Evolutionary conservation across 345 rosid genomes (phyloP), one percentile per base, ranked within the genome.

Genomic region (Euphorbia peplus): DNA sequence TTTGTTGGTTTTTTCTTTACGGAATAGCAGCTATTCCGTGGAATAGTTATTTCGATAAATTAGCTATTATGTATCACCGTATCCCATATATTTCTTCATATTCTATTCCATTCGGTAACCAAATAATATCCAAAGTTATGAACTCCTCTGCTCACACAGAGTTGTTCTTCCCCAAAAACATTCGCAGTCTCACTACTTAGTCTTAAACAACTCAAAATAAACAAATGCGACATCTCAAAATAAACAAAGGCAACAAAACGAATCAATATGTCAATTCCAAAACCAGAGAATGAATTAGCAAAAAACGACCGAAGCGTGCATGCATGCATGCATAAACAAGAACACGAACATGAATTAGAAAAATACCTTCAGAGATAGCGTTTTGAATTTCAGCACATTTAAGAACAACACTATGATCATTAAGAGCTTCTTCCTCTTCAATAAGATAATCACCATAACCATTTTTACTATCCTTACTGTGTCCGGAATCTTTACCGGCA

Each of bases 381-480:
- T 39, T 88, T 75, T 93, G 99, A 39, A 93, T 93, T 72, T 93
- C 99, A 22, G 99, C 89, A 55, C 97, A 91, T 64, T 86, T 93
- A 61, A 80, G 74, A 56, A 89, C 97, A 67, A 88, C 90, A 79
- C 73, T 83, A 64, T 89, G 91, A 73, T 91, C 97, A 70, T 91
- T 88, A 46, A 93, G 75, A 13, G 90, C 93, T 74, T 93, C 99
- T 66, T 91, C 99, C 70, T 93, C 99, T 69, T 91, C 99, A 58
- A 93, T 93, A 18, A 93, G 87, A 61, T 78, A 88, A 59, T 90
- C 97, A 12, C 30, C 21, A 66, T 81, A 75, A 0, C 88, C 96
- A n/a, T 84, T 87, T 75, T 85, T 89, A 13, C 37, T 41, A 18
- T 9, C 10, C 4, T 28, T 54, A 9, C 25, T 54, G 25, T 56